Conservation (phyloP, 2,329 filamentous ascomycete genomes). For the Colletotrichum sp. region DNA sequence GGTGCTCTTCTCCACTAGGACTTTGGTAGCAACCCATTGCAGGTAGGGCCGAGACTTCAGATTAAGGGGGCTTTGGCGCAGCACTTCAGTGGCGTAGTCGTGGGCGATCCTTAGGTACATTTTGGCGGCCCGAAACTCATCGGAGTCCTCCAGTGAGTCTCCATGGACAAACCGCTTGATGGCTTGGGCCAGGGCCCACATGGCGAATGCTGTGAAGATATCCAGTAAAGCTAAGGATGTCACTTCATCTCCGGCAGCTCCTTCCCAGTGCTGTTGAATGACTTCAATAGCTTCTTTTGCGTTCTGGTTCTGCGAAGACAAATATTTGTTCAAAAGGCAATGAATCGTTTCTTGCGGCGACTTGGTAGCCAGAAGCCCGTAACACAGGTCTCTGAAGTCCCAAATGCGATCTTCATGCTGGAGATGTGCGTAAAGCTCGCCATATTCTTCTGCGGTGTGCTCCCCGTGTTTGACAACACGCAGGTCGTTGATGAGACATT, state of each 20-base stretch:
- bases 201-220: neutral
- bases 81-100: neutral
- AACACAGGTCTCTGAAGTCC: neutral
- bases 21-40: neutral
- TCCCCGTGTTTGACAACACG: neutral
- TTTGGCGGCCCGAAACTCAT: neutral
- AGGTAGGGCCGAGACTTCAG: neutral
- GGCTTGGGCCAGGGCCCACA: neutral
- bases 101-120: neutral
- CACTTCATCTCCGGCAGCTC: accelerated
- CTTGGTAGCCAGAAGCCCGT: accelerated
- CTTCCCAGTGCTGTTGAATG: neutral
- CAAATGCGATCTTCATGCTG: neutral
- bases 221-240: neutral
- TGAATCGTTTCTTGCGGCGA: neutral
- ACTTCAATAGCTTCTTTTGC: accelerated
- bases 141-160: neutral
- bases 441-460: neutral
- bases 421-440: neutral
- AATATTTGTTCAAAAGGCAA: neutral
- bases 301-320: accelerated
- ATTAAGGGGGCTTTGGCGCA: neutral
- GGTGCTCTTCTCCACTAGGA: neutral
- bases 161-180: too few relatives aligned
- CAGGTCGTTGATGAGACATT: neutral